Conservation (phyloP, 78 protist species). For the Isochrysis galbana region DNA sequence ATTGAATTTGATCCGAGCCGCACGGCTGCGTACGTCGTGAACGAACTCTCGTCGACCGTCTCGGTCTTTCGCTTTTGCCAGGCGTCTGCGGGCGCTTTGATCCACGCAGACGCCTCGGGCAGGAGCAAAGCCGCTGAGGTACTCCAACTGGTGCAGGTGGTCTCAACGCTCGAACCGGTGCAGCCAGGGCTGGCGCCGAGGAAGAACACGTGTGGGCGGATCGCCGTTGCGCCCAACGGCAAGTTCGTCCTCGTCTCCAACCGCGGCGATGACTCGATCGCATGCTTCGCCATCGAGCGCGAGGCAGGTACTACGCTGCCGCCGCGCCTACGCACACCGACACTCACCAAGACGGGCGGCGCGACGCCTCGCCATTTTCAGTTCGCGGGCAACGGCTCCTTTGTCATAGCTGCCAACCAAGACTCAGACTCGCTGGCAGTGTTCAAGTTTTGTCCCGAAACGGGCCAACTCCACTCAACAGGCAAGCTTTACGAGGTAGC, state of each 20-base stretch:
- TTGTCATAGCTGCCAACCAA: neutral
- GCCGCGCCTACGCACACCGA: neutral
- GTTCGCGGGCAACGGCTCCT: neutral
- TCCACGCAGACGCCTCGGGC: neutral
- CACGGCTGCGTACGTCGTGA: neutral
- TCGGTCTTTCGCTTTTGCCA: neutral
- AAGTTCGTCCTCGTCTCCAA: neutral
- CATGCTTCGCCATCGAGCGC: neutral
- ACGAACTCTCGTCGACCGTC: neutral
- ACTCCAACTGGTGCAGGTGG: neutral
- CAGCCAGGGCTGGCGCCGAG: neutral
- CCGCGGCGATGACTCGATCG: neutral
- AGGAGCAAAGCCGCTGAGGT: neutral
- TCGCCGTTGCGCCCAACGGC: neutral
- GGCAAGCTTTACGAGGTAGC: too few species aligned
- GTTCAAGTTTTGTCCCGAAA: too few species aligned
- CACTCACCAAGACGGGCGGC: neutral
- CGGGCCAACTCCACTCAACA: too few species aligned
- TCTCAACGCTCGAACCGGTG: neutral
- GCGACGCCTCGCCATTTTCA: neutral
- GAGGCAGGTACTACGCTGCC: neutral
- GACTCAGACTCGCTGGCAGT: neutral
- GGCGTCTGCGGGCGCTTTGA: neutral
- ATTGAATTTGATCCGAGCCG: neutral
- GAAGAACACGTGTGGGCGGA: slow-evolving; percentile 8